Evolutionary conservation across 176 grass and related monocot species (phyloP).

Genomic region (Phyllostachys edulis): DNA sequence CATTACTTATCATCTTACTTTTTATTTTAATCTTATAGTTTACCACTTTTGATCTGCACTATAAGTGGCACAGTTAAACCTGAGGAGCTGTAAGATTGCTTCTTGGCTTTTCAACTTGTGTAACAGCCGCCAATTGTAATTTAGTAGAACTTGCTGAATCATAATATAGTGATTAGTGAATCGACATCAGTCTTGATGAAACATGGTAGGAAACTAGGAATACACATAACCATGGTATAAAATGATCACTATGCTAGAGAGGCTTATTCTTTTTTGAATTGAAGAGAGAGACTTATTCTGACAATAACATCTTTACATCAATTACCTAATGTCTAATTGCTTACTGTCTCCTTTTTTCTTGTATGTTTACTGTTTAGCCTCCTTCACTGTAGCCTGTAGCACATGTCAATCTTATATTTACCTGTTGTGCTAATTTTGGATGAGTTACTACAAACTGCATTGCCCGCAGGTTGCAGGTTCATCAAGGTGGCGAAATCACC

Average conservation of each 20-base stretch:
- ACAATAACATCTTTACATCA: neutral
- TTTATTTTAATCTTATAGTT: constrained; percentile 6
- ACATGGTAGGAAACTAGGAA: constrained; percentile 22
- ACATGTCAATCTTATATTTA: constrained; percentile 7
- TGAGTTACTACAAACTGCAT: neutral
- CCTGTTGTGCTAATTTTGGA: neutral
- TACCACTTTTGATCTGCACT: neutral
- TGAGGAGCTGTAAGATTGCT: neutral
- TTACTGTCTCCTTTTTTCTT: neutral
- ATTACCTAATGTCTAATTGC: neutral
- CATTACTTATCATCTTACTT: neutral
- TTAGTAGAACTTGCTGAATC: neutral
- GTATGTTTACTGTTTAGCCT: neutral
- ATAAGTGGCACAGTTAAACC: neutral
- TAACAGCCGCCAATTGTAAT: neutral
- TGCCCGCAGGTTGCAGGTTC: constrained; percentile 60
- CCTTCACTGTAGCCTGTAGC: neutral
- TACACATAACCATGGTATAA: neutral
- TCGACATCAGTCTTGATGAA: neutral
- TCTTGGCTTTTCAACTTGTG: neutral
- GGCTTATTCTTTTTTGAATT: neutral
- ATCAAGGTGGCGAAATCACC: constrained; percentile 97
- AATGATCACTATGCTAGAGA: neutral
- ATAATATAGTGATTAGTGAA: neutral
- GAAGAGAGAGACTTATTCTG: neutral